Percentiles rank a stretch among this genome's conserved stretches.
Evolutionary conservation across 768 basidiomycete genomes (phyloP).

Genomic region (Stropharia rugosoannulata): DNA sequence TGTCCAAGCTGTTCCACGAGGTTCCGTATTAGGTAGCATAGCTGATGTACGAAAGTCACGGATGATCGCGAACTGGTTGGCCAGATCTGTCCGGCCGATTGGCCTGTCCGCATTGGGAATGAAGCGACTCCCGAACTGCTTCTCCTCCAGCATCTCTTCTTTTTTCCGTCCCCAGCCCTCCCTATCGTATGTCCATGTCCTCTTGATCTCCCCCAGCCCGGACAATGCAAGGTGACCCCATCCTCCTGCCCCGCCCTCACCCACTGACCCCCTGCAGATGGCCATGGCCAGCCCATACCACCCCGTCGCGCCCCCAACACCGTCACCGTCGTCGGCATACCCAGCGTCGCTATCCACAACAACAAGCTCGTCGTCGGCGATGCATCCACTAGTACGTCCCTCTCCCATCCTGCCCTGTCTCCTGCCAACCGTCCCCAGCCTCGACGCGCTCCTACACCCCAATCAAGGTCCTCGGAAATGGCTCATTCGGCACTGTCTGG

Average conservation of each 20-base stretch:
- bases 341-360: constrained; percentile 71
- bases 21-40: constrained; percentile 67
- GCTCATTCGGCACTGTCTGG: constrained; percentile 98
- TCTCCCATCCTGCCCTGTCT: constrained; percentile 5
- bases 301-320: constrained; percentile 51
- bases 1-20: constrained; percentile 86
- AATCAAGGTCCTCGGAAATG: constrained; percentile 96
- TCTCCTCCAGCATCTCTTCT: constrained; percentile 19
- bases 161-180: constrained; percentile 18
- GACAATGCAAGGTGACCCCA: constrained; percentile 19
- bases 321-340: constrained; percentile 69
- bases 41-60: constrained; percentile 15
- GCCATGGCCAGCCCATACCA: constrained; percentile 22
- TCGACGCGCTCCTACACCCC: constrained; percentile 90
- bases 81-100: constrained; percentile 28
- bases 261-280: constrained; percentile 23
- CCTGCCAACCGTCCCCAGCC: constrained; percentile 40
- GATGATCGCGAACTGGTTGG: constrained; percentile 9
- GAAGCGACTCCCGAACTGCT: constrained; percentile 16
- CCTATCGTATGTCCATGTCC: constrained; percentile 23
- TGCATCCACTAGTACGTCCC: constrained; percentile 63
- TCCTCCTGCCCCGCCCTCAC: background rate
- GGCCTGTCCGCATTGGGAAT: constrained; percentile 22
- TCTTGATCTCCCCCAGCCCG: constrained; percentile 10
- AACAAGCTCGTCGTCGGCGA: constrained; percentile 73